Conservation (phyloP, 2,329 filamentous ascomycete species). For the Blumeriella jaapii region DNA sequence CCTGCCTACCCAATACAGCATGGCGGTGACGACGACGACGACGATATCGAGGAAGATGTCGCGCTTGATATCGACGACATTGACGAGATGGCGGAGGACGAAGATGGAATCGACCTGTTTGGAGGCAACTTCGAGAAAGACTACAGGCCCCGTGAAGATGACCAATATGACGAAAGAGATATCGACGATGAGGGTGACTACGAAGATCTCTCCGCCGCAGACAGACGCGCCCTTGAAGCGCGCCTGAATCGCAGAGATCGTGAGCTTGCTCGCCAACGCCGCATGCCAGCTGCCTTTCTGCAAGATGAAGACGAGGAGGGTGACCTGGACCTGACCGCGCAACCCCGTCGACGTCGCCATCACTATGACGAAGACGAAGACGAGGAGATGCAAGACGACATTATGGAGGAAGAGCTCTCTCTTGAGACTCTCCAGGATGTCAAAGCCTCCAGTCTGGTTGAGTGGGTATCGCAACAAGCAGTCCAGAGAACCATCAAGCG, state of each 20-base stretch:
- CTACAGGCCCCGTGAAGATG: slow-evolving; percentile 55
- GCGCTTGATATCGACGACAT: slow-evolving; percentile 67
- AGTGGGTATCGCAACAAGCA: slow-evolving; percentile 85
- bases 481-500: slow-evolving; percentile 89
- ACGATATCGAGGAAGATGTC: slow-evolving; percentile 60
- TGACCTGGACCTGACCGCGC: slow-evolving; percentile 72
- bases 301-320: slow-evolving; percentile 71
- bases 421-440: slow-evolving; percentile 86
- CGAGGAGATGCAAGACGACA: slow-evolving; percentile 82
- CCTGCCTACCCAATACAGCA: slow-evolving; percentile 52
- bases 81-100: slow-evolving; percentile 72
- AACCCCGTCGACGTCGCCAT: slow-evolving; percentile 74
- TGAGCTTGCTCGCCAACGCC: slow-evolving; percentile 54
- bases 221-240: slow-evolving; percentile 59
- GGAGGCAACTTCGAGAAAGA: slow-evolving; percentile 62
- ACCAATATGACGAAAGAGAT: slow-evolving; percentile 57
- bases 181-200: slow-evolving; percentile 72
- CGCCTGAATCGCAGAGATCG: slow-evolving; percentile 64
- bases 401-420: slow-evolving; percentile 91
- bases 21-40: slow-evolving; percentile 53
- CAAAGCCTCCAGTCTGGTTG: slow-evolving; percentile 83
- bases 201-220: slow-evolving; percentile 54
- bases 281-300: slow-evolving; percentile 62
- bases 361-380: slow-evolving; percentile 92
- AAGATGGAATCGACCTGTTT: slow-evolving; percentile 70